These are phyloP conservation scores for Grifola frondosa DNA, from an alignment of 1,284 basidiomycete genomes.

Conservation along the genomic window DNA sequence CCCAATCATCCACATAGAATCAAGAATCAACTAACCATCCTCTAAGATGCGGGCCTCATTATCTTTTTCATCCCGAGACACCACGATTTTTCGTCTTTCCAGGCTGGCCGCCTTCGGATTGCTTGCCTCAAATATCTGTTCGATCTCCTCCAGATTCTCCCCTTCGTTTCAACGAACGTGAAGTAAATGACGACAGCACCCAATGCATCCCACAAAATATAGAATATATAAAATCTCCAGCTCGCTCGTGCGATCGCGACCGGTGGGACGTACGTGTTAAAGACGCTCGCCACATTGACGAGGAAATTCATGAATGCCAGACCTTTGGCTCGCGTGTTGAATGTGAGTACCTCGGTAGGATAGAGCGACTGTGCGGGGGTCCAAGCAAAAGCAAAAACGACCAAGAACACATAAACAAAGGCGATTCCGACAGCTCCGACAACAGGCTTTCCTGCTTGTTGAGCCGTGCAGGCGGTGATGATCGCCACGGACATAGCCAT, in stretches of 20 bases:
- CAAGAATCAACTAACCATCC: no score
- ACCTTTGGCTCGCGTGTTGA: constrained; percentile 24
- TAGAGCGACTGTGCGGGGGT: constrained; percentile 25
- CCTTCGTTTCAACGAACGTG: constrained; percentile 26
- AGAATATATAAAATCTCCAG: constrained; percentile 26
- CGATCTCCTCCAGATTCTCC: constrained; percentile 24
- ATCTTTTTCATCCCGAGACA: no score
- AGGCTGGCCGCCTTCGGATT: constrained; percentile 19
- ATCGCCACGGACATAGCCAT: constrained; percentile 22
- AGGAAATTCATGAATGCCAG: constrained; percentile 24
- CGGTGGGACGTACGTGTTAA: constrained; percentile 26
- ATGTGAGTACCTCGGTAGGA: constrained; percentile 24
- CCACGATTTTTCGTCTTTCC: no score
- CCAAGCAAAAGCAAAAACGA: constrained; percentile 26
- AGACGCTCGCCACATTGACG: constrained; percentile 20
- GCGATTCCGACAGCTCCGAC: constrained; percentile 23
- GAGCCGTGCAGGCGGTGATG: constrained; percentile 24
- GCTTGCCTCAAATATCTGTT: constrained; percentile 20
- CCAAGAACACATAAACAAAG: constrained; percentile 25
- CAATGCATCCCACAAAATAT: constrained; percentile 21
- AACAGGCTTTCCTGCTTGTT: constrained; percentile 16
- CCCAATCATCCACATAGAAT: no score
- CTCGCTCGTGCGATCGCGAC: constrained; percentile 20
- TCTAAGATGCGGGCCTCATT: no score
- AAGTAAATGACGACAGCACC: constrained; percentile 25